Evolutionary conservation across 73 alveolate genomes (phyloP), one percentile per base, ranked within the genome.

Genomic region (Breviolum minutum): DNA sequence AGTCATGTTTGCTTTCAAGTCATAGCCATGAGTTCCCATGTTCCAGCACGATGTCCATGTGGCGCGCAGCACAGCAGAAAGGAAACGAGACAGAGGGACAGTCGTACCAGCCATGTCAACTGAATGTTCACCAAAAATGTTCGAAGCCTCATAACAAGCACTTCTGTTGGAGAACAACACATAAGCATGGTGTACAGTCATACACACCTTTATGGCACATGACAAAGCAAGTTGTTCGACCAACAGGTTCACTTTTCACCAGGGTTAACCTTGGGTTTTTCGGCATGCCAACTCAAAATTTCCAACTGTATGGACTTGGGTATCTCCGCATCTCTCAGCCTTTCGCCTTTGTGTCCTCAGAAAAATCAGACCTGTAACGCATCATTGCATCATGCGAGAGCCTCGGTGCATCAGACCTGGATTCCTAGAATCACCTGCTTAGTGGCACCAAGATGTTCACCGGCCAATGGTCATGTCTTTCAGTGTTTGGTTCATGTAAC

Each of bases 281-380:
- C 54, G 22, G 86, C 61, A 77, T 17, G n/a, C 81, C 62, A 77
- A 77, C 63, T 20, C 81, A 30, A 20, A 30, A 71, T 5, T 48
- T 81, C 26, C n/a, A 22, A 29, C 32, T 20, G 87, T 27, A 63
- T 61, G 12, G 71, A 40, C 29, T 11, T 40, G 29, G 63, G 32
- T 60, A 60, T 7, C 62, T 27, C 27, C 29, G 30, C 24, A 62
- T 19, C 88, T 92, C 98, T 92, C 98, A 92, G 98, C 63, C 98
- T 92, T 92, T 92, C 98, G 98, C 98, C 98, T 74, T 61, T 12
- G 26, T 92, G 98, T 92, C 98, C 48, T 63, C 98, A 92, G 93
- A 68, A 7, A 24, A 54, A 32, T 92, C 79, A 80, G 98, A 92
- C 98, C 98, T 92, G 98, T 92, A 92, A 92, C 98, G 90, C 98